A percentile compares a stretch with the other conserved stretches of the same genome.
These are phyloP conservation scores for Tuber aestivum DNA, from an alignment of 495 filamentous ascomycete genomes.

Conservation along the genomic window DNA sequence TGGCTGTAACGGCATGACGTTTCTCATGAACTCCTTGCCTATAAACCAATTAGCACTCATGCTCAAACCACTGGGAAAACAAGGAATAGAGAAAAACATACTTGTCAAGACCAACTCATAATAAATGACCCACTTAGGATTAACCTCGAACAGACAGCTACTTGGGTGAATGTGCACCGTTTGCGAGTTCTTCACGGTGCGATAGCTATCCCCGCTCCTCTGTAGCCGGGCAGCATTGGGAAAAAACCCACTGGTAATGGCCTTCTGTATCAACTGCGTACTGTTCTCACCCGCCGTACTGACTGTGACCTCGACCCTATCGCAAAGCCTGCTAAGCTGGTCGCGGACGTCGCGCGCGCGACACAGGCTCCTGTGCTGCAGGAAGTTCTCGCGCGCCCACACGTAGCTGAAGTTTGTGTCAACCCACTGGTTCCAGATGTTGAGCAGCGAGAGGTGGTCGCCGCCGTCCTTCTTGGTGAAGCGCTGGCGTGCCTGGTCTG, in stretches of 20 bases:
- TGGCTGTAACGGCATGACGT: conserved; percentile 73
- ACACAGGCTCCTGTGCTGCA: conserved; percentile 79
- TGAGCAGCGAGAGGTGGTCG: conserved; percentile 84
- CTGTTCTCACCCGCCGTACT: conserved; percentile 66
- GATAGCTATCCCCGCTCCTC: conserved; percentile 78
- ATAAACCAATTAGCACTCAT: conserved; percentile 11
- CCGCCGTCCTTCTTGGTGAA: conserved; percentile 92
- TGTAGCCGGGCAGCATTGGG: conserved; percentile 84
- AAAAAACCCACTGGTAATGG: conserved; percentile 89
- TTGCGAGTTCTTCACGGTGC: conserved; percentile 89
- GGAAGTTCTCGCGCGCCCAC: conserved; percentile 89
- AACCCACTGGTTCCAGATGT: conserved; percentile 96
- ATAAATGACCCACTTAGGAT: conserved; percentile 86
- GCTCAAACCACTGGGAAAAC: not conserved
- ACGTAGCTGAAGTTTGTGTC: conserved; percentile 83
- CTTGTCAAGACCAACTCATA: conserved; percentile 88
- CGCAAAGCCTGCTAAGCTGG: conserved; percentile 89
- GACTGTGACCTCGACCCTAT: conserved; percentile 76
- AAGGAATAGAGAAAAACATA: conserved; percentile 12
- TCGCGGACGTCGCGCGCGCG: conserved; percentile 89
- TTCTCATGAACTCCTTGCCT: conserved; percentile 84
- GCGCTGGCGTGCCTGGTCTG: conserved; percentile 82
- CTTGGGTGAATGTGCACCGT: conserved; percentile 88
- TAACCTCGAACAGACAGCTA: conserved; percentile 69
- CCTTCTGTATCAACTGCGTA: conserved; percentile 71